These are phyloP conservation scores for Leucaena leucocephala DNA, from an alignment of 306 rosid species.

Conservation along the genomic window DNA sequence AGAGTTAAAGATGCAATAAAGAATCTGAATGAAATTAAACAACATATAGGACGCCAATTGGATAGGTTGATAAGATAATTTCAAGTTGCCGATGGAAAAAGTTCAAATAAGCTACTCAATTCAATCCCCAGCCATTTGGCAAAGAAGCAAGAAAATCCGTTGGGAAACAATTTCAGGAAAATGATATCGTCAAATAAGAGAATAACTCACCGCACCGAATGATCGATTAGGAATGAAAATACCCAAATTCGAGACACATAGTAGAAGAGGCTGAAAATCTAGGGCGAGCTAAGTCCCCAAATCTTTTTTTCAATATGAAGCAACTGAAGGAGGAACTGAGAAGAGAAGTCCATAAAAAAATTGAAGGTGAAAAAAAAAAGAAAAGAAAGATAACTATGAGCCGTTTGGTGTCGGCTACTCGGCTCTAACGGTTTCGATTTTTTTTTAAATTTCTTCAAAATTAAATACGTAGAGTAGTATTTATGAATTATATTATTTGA, in stretches of 20 bases:
- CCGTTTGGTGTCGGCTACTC: too few species aligned
- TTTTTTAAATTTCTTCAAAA: too few species aligned
- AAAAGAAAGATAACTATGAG: too few species aligned
- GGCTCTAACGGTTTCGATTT: too few species aligned
- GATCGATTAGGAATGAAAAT: not conserved
- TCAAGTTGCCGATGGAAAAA: not conserved
- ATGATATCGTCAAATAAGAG: not conserved
- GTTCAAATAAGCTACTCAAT: not conserved
- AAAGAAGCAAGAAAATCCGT: not conserved
- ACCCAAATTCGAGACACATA: not conserved
- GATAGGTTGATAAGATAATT: not conserved
- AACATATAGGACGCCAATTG: not conserved
- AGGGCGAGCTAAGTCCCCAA: not conserved
- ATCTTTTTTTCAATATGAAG: not conserved
- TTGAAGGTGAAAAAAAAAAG: too few species aligned
- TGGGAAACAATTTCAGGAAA: not conserved
- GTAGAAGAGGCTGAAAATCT: not conserved
- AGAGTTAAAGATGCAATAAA: not conserved
- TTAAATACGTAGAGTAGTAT: too few species aligned
- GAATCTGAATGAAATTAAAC: not conserved
- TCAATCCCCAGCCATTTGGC: not conserved
- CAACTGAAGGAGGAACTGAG: not conserved
- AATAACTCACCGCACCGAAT: not conserved
- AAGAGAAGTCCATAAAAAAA: too few species aligned
- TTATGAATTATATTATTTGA: too few species aligned